Percentiles rank a stretch among this genome's conserved stretches.
Evolutionary conservation across 257 asterid species (phyloP).

Genomic region (Nicotiana undulata): DNA sequence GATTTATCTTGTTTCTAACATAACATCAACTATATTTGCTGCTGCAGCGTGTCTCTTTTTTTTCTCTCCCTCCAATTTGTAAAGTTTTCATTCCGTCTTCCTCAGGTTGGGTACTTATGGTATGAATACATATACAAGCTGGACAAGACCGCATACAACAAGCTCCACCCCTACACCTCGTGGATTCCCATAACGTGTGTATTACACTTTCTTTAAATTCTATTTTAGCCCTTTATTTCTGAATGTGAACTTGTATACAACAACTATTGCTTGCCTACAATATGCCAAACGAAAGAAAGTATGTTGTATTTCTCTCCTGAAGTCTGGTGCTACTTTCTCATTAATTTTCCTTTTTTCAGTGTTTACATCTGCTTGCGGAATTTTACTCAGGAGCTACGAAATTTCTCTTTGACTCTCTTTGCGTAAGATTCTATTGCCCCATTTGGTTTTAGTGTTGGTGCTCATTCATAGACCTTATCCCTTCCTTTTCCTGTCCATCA

Average conservation of each 20-base stretch:
- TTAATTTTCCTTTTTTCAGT: conserved; percentile 30
- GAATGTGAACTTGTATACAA: not conserved
- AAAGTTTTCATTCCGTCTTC: not conserved
- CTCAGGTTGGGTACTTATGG: conserved; percentile 58
- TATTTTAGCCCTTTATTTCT: not conserved
- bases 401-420: conserved; percentile 75
- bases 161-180: conserved; percentile 94
- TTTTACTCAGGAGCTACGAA: conserved; percentile 72
- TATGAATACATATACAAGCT: conserved; percentile 84
- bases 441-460: not conserved
- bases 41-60: not conserved
- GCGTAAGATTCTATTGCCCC: conserved; percentile 54
- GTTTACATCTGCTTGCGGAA: conserved; percentile 90
- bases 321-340: conserved; percentile 13
- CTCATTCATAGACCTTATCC: not conserved
- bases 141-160: conserved; percentile 82
- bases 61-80: not conserved
- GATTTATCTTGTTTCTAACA: not conserved
- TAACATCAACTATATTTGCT: not conserved
- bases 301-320: not conserved
- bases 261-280: not conserved
- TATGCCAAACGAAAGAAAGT: not conserved
- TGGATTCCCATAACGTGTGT: conserved; percentile 97
- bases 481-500: not conserved
- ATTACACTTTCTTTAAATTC: not conserved